A percentile compares a stretch with the other conserved stretches of the same genome.
Evolutionary conservation across 495 filamentous ascomycete species (phyloP).

Genomic region (Penicillium diatomitis): DNA sequence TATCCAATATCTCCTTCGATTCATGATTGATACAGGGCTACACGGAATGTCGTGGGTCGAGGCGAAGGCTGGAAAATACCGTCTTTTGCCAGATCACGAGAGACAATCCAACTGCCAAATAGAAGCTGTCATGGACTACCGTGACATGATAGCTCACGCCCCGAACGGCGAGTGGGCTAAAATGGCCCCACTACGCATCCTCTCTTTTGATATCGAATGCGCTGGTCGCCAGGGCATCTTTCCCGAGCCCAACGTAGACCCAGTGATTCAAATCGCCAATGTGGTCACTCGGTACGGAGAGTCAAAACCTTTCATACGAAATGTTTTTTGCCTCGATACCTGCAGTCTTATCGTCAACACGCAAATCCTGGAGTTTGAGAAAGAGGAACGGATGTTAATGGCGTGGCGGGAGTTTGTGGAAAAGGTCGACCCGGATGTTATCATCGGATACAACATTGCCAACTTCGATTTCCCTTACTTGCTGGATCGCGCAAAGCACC

Average conservation of each 20-base stretch:
- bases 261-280: constrained; percentile 97
- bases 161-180: constrained; percentile 96
- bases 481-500: constrained; percentile 74
- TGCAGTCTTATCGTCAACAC: constrained; percentile 93
- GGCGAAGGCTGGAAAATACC: constrained; percentile 64
- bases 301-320: constrained; percentile 87
- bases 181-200: constrained; percentile 87
- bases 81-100: constrained; percentile 47
- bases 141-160: constrained; percentile 75
- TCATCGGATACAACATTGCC: constrained; percentile 97
- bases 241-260: constrained; percentile 81
- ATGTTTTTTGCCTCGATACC: constrained; percentile 88
- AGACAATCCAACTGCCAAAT: constrained; percentile 90
- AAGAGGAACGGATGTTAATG: constrained; percentile 78
- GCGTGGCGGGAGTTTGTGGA: constrained; percentile 84
- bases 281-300: constrained; percentile 96
- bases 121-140: constrained; percentile 75
- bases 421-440: constrained; percentile 91
- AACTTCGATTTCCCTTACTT: constrained; percentile 99
- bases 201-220: constrained; percentile 99
- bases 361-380: constrained; percentile 72
- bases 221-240: constrained; percentile 96
- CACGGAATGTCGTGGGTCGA: constrained; percentile 97
- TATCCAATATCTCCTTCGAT: constrained; percentile 88
- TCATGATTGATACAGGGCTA: constrained; percentile 95